Evolutionary conservation across 116 monocot genomes (phyloP), one percentile per base, ranked within the genome.

Genomic region (Zostera marina): DNA sequence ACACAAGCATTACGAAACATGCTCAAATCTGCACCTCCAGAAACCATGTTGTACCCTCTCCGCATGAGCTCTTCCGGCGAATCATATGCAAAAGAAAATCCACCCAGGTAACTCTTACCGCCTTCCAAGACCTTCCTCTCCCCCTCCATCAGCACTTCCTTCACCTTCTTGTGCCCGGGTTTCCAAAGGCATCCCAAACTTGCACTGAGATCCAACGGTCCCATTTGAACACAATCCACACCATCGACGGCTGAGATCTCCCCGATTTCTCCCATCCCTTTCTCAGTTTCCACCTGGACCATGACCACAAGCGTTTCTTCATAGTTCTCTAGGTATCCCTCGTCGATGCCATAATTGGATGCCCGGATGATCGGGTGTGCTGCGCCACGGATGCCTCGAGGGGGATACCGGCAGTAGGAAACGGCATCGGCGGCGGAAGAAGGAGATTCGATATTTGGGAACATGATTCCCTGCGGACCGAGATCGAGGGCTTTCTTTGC

Each of bases 401-500:
- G 93, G 11, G 88, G 88, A 68, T 63, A 93, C 48, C 88, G 73
- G 70, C 84, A 88, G 71, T 52, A 74, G 45, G 79, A 72, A 56
- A 93, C 79, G 44, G 81, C 87, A 14, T 56, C 59, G 53, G 67
- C 72, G 11, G 93, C 93, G 7, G 51, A 55, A 7, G 19, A 49
- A 63, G 79, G 60, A n/a, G 67, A 56, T 10, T 79, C 79, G 63
- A 93, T 47, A 52, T 60, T 60, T 19, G 93, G 93, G 65, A 93
- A 84, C 87, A 93, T 84, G 63, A 93, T 20, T 12, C 88, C 93
- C 60, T 78, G 76, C 8, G 93, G 93, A 14, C 88, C 93, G 42
- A 93, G 74, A 56, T 93, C 93, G 46, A 92, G 87, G 38, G 84
- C 93, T 70, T 93, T 93, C 79, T 93, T 93, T 19, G 93, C 79